Base-by-base conservation (phyloP, 208 protist genomes). In the Novymonas esmeraldas region DNA sequence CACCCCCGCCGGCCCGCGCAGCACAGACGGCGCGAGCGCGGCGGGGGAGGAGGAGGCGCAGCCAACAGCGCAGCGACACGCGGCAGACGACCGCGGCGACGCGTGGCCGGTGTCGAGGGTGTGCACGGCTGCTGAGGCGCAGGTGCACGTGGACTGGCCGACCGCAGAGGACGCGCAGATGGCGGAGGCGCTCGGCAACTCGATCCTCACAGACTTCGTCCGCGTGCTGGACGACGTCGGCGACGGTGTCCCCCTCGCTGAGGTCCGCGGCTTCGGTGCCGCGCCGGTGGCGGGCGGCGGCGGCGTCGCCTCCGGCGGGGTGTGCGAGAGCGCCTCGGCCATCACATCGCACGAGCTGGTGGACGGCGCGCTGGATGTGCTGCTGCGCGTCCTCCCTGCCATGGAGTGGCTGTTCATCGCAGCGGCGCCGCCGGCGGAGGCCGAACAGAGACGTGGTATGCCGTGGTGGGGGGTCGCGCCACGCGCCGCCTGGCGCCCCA, bases 261-360 rank as follows among this genome's bases (percentile, higher is more conserved):
- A n/a, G n/a, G n/a, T n/a, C n/a, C n/a, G n/a, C n/a, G n/a, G n/a
- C n/a, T n/a, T n/a, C n/a, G n/a, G n/a, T n/a, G n/a, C n/a, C n/a
- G n/a, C n/a, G n/a, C n/a, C n/a, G n/a, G n/a, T n/a, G n/a, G n/a
- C n/a, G n/a, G n/a, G n/a, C n/a, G 42, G 34, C 1, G 26, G 55
- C 13, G 56, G 45, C 20, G 26, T 57, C 14, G 18, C 16, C 28
- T 52, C n/a, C n/a, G n/a, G n/a, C n/a, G n/a, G n/a, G n/a, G n/a
- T 46, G 22, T 67, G 67, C 49, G 73, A 73, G 41, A 73, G 71
- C 34, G 67, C 63, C 16, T 41, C 66, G n/a, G 56, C 69, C 2
- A 74, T 87, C 29, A 87, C 70, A 3, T 74, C 69, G 14, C 61
- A 73, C 52, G 82, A 59, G 49, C 75, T 88, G 3, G 38, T 91